These are phyloP conservation scores for Zygnema cylindricum DNA, from an alignment of 139 green algal genomes.

Conservation along the genomic window DNA sequence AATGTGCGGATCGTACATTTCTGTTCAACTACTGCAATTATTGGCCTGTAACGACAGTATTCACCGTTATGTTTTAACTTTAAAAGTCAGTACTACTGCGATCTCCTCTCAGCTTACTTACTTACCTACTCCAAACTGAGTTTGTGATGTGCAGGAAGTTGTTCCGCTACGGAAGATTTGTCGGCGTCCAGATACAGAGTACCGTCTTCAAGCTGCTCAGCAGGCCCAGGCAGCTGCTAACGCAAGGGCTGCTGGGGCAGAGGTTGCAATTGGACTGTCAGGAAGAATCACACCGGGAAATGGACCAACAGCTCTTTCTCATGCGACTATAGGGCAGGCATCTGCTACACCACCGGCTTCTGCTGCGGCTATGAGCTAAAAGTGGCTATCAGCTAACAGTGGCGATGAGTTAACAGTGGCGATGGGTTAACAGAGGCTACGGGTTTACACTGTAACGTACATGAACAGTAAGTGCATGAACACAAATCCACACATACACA, in stretches of 20 bases:
- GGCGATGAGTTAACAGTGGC: too few species aligned
- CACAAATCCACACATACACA: too few species aligned
- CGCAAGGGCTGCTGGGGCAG: not conserved
- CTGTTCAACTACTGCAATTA: too few species aligned
- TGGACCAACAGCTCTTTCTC: too few species aligned
- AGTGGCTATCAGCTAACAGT: too few species aligned
- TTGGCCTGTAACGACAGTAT: not conserved
- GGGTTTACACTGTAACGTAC: too few species aligned
- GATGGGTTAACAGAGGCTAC: too few species aligned
- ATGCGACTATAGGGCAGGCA: too few species aligned
- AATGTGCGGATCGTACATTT: not conserved
- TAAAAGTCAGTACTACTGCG: not conserved
- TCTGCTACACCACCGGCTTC: too few species aligned
- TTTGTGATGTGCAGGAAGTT: conserved; percentile 33
- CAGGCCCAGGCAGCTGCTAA: conserved; percentile 12
- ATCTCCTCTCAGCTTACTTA: not conserved
- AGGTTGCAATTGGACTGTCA: not conserved
- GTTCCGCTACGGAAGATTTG: conserved; percentile 59
- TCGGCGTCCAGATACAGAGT: conserved; percentile 54
- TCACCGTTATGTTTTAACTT: not conserved
- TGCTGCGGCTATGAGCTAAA: too few species aligned
- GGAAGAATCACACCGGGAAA: too few species aligned
- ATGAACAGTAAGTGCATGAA: too few species aligned
- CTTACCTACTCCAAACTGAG: not conserved
- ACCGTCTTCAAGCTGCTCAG: conserved; percentile 23